Evolutionary conservation across 192 early-diverging fungal species (phyloP).

Genomic region (Coemansia umbellata): DNA sequence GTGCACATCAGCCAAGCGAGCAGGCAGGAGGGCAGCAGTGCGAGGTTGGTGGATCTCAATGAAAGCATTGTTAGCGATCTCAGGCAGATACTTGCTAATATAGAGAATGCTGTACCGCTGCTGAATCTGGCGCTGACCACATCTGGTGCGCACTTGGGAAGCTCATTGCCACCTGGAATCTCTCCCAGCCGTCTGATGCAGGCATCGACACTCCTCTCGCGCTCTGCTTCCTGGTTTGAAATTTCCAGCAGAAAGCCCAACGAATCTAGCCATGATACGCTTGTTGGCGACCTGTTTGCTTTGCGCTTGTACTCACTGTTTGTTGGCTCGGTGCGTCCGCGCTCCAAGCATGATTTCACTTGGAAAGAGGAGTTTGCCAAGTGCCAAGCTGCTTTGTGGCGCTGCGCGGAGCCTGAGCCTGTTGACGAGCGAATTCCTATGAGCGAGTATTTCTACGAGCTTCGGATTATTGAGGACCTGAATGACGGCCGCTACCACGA

Average conservation of each 20-base stretch:
- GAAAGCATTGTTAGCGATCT: slow-evolving; percentile 14
- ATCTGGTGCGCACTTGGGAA: slow-evolving; percentile 49
- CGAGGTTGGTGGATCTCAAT: background rate
- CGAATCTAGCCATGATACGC: background rate
- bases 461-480: slow-evolving; percentile 60
- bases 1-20: background rate
- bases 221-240: slow-evolving; percentile 6
- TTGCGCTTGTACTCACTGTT: slow-evolving; percentile 69
- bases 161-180: slow-evolving; percentile 37
- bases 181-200: slow-evolving; percentile 60
- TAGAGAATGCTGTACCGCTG: slow-evolving; percentile 54
- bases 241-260: background rate
- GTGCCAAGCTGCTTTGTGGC: slow-evolving; percentile 42
- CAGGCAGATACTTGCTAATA: slow-evolving; percentile 28
- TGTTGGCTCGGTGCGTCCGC: slow-evolving; percentile 57
- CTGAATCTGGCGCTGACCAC: slow-evolving; percentile 54
- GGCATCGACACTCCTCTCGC: slow-evolving; percentile 48
- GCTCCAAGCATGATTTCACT: slow-evolving; percentile 59
- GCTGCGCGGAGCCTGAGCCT: background rate
- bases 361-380: slow-evolving; percentile 80
- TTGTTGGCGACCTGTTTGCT: slow-evolving; percentile 47
- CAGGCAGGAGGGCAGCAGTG: background rate
- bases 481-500: slow-evolving; percentile 79
- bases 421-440: background rate
- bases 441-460: slow-evolving; percentile 46